A percentile compares a stretch with the other conserved stretches of the same genome.
phyloP scores from a whole-genome alignment of 257 asterid species.

The Penstemon barbatus region DNA sequence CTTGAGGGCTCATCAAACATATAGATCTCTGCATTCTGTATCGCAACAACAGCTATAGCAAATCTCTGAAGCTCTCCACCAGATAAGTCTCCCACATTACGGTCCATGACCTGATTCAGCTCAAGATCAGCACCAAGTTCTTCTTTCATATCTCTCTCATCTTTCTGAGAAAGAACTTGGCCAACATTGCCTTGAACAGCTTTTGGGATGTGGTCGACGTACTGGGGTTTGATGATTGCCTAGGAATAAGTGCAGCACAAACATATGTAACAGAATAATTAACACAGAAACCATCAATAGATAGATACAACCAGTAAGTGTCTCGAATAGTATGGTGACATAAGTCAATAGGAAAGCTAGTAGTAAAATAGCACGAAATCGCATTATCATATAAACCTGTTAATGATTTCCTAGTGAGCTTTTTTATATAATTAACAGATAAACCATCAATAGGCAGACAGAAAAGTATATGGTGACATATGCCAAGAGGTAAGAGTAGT shows the following conservation, averaged over 20 bases:
- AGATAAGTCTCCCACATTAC: constrained; percentile 94
- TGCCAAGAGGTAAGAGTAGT: too few species aligned
- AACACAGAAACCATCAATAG: constrained; percentile 9
- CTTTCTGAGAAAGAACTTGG: constrained; percentile 93
- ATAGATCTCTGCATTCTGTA: constrained; percentile 94
- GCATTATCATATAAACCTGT: not conserved
- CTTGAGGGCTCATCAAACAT: constrained; percentile 99
- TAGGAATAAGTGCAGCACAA: constrained; percentile 28
- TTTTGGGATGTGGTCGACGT: constrained; percentile 96
- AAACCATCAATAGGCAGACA: too few species aligned
- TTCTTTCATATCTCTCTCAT: constrained; percentile 81
- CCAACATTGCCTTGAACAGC: constrained; percentile 99
- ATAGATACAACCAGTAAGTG: not conserved
- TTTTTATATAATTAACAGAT: constrained; percentile 1
- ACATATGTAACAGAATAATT: constrained; percentile 8
- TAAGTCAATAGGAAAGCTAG: not conserved
- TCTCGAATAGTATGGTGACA: not conserved
- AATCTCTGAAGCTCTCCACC: constrained; percentile 99
- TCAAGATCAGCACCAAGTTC: constrained; percentile 81
- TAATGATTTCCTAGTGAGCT: not conserved
- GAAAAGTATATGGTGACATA: too few species aligned
- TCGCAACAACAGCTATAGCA: constrained; percentile 94
- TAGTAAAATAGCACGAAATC: not conserved
- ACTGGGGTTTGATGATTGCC: constrained; percentile 99
- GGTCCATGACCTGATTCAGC: constrained; percentile 91